Conservation (phyloP, 257 asterid genomes). For the Mitragyna speciosa region DNA sequence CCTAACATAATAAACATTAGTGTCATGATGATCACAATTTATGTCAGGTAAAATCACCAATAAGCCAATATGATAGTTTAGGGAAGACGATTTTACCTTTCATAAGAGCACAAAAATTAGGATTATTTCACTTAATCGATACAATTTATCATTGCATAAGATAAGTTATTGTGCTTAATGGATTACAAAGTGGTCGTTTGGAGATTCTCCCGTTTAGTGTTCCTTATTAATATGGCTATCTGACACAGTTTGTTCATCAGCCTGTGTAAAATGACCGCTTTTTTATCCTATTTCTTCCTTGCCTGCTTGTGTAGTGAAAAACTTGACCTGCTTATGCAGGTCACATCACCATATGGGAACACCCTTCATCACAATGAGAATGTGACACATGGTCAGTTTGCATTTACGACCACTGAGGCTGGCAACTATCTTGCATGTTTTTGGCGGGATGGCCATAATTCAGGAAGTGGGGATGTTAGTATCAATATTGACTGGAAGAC, state of each 20-base stretch:
- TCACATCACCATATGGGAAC: slow-evolving; percentile 82
- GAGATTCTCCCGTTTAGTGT: not conserved
- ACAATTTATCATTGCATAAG: no score
- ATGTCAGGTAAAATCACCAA: no score
- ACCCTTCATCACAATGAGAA: slow-evolving; percentile 63
- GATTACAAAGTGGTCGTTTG: not conserved
- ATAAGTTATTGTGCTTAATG: no score
- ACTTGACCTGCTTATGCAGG: slow-evolving; percentile 36
- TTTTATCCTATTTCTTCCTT: not conserved
- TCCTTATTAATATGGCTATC: not conserved
- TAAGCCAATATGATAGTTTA: no score
- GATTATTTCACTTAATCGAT: not conserved
- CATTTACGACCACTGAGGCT: slow-evolving; percentile 72
- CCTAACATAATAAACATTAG: no score
- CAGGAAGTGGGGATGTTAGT: slow-evolving; percentile 54
- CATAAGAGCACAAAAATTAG: not conserved
- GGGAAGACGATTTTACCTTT: no score
- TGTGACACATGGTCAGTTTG: slow-evolving; percentile 80
- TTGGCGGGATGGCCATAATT: slow-evolving; percentile 53
- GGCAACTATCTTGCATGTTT: slow-evolving; percentile 88
- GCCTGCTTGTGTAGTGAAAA: not conserved
- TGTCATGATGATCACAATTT: no score
- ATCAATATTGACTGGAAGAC: slow-evolving; percentile 84
- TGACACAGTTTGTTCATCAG: not conserved
- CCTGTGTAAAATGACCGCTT: not conserved